These are phyloP conservation scores for Talaromyces sp. DNA, from an alignment of 2,329 filamentous ascomycete genomes.

Conservation along the genomic window DNA sequence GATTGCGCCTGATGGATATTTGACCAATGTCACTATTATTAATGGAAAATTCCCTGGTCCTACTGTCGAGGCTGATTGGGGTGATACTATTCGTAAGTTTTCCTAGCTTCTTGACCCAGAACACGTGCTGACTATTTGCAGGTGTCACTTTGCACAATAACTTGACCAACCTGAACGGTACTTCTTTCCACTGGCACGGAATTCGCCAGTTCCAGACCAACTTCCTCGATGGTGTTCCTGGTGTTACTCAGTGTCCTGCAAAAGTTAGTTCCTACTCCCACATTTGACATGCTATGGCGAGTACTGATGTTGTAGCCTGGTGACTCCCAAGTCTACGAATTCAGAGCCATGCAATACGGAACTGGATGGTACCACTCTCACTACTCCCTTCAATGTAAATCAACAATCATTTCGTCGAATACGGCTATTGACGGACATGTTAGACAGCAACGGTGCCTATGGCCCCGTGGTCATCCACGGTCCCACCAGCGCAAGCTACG, in stretches of 20 bases:
- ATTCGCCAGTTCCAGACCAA: slow-evolving; percentile 32
- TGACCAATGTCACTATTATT: not conserved
- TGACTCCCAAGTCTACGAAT: slow-evolving; percentile 36
- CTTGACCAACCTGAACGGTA: slow-evolving; percentile 10
- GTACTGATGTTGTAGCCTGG: slow-evolving; percentile 14
- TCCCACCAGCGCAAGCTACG: slow-evolving; percentile 38
- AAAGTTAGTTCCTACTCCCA: not conserved
- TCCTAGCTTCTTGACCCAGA: not conserved
- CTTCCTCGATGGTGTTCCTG: slow-evolving; percentile 31
- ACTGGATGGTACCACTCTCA: slow-evolving; percentile 36
- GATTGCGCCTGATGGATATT: not conserved
- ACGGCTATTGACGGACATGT: not conserved
- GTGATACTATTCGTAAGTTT: not conserved
- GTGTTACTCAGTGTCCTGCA: slow-evolving; percentile 41
- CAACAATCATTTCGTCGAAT: not conserved
- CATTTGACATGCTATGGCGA: not conserved
- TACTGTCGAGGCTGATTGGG: not conserved
- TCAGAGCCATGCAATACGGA: slow-evolving; percentile 38
- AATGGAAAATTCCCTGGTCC: not conserved
- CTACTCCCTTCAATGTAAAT: slow-evolving; percentile 35
- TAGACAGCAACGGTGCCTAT: slow-evolving; percentile 50
- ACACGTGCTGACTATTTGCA: not conserved
- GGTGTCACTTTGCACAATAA: not conserved
- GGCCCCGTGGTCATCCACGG: slow-evolving; percentile 55
- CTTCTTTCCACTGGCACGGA: slow-evolving; percentile 30